Percentiles rank a stretch among this genome's conserved stretches.
These are phyloP conservation scores for Monosporascus sp. DNA, from an alignment of 2,329 filamentous ascomycete genomes.

Conservation along the genomic window DNA sequence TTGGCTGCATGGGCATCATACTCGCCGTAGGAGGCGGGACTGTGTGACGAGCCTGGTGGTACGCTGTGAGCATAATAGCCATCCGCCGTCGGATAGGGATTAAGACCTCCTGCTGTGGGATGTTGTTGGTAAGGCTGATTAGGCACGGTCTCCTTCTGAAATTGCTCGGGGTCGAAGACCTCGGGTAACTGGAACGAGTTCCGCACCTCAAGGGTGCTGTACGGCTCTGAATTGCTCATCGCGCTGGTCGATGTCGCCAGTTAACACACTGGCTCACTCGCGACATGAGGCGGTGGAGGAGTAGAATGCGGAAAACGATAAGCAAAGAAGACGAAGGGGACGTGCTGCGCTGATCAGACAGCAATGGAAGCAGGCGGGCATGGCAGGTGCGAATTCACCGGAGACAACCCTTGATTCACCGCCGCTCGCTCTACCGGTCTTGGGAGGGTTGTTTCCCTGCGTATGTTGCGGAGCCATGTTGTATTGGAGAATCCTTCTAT, in stretches of 20 bases:
- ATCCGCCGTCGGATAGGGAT: not conserved
- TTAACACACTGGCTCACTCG: not conserved
- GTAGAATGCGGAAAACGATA: not conserved
- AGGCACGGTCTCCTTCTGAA: constrained; percentile 2
- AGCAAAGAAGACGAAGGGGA: not conserved
- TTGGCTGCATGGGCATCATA: constrained; percentile 1
- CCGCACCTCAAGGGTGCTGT: constrained; percentile 2
- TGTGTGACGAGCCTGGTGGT: not conserved
- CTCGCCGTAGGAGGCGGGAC: not conserved
- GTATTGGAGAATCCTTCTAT: not conserved
- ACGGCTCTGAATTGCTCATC: not conserved
- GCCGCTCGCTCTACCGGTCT: not conserved
- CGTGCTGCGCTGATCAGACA: not conserved
- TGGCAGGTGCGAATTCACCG: not conserved
- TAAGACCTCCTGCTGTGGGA: not conserved
- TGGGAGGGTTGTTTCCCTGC: not conserved
- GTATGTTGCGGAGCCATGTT: not conserved
- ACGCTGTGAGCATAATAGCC: not conserved
- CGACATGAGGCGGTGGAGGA: not conserved
- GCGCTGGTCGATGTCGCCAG: not conserved
- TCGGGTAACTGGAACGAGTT: not conserved
- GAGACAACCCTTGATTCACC: not conserved
- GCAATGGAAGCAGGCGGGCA: not conserved
- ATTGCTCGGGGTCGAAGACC: constrained; percentile 2
- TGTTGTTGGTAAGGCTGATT: not conserved